Conservation (phyloP, 331 rosid genomes). For the Acacia concinna region DNA sequence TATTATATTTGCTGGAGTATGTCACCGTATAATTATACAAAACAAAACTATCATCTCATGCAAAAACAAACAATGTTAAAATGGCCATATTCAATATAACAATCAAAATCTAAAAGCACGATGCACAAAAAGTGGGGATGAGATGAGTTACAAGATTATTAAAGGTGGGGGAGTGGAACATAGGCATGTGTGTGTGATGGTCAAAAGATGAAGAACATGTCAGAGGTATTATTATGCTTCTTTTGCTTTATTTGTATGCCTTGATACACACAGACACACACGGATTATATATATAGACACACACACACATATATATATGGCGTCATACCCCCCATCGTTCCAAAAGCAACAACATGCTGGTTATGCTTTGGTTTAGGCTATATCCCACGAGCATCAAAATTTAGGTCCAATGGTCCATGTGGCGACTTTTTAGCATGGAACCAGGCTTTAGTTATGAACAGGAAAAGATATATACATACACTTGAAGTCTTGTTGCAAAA, state of each 20-base stretch:
- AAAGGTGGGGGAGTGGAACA: background rate
- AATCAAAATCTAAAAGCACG: background rate
- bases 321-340: background rate
- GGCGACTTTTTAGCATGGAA: no score
- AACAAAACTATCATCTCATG: background rate
- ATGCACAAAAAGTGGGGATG: background rate
- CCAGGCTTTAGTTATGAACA: no score
- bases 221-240: background rate
- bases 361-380: background rate
- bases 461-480: no score
- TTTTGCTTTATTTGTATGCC: background rate
- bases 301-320: no score
- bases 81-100: background rate
- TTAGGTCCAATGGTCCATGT: no score
- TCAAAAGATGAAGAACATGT: slow-evolving; percentile 24
- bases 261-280: no score
- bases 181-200: background rate
- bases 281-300: no score
- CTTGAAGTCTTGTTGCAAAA: no score
- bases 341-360: background rate
- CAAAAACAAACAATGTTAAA: no score
- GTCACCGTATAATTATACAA: background rate
- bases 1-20: no score
- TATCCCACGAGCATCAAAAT: no score
- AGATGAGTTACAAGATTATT: background rate